Conservation (phyloP, 345 rosid genomes). For the Gossypium arboreum region DNA sequence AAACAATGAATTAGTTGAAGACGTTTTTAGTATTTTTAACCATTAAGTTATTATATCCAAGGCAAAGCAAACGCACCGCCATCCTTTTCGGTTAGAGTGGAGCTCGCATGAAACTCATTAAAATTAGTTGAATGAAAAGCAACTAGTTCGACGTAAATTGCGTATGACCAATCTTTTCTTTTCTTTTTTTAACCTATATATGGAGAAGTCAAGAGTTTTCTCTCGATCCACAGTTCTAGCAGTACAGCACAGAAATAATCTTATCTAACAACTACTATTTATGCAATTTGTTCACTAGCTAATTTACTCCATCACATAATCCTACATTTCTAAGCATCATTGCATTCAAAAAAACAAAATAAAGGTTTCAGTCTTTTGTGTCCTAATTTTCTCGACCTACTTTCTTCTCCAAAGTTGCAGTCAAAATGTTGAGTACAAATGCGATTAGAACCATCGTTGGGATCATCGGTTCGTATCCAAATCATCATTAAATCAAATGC, state of each 20-base stretch:
- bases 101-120: background rate
- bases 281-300: background rate
- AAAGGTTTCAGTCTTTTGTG: background rate
- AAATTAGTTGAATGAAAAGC: conserved; percentile 1
- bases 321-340: background rate
- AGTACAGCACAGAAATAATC: background rate
- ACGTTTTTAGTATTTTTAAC: background rate
- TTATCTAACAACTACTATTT: background rate
- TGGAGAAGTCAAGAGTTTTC: background rate
- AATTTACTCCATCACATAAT: background rate
- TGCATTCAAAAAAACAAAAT: background rate
- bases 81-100: background rate
- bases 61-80: background rate
- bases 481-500: background rate
- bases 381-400: background rate
- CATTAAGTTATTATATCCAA: background rate
- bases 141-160: conserved; percentile 1
- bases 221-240: background rate
- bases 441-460: background rate
- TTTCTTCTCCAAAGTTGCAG: background rate
- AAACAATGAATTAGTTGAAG: too few relatives aligned
- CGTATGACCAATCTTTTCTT: background rate
- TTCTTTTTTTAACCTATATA: background rate
- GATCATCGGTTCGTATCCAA: background rate
- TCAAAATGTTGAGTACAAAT: background rate